phyloP scores from a whole-genome alignment of 495 filamentous ascomycete genomes.

The Penicillium soppii region DNA sequence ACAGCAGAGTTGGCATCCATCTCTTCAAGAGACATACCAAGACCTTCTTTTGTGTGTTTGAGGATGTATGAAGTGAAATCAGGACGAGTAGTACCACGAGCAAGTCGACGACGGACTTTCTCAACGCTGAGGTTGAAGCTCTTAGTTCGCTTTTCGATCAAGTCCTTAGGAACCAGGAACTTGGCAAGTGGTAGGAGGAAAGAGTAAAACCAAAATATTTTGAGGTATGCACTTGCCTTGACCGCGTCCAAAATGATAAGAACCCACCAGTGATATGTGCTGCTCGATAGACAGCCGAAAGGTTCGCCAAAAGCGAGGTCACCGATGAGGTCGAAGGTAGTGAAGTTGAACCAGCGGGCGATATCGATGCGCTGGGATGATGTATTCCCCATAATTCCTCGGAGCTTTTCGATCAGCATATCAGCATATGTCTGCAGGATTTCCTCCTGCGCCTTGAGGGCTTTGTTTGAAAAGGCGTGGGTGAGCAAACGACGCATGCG shows the following conservation, averaged over 20 bases:
- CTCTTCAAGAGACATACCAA: constrained; percentile 32
- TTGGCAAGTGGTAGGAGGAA: constrained; percentile 29
- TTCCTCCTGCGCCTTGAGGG: constrained; percentile 47
- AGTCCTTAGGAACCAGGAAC: constrained; percentile 19
- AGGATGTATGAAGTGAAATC: constrained; percentile 42
- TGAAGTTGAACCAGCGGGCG: constrained; percentile 40
- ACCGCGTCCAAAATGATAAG: constrained; percentile 27
- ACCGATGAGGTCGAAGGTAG: constrained; percentile 49
- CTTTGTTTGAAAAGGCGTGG: constrained; percentile 51
- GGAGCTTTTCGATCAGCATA: constrained; percentile 28
- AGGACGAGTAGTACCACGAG: constrained; percentile 25
- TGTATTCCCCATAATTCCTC: constrained; percentile 19
- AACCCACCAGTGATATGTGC: constrained; percentile 48
- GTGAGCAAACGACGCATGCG: constrained; percentile 45
- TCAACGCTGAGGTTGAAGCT: constrained; percentile 38
- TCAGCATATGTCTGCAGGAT: constrained; percentile 43
- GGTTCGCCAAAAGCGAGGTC: constrained; percentile 46
- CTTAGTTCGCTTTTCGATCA: constrained; percentile 21
- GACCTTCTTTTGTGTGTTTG: constrained; percentile 21
- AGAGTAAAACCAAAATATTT: constrained; percentile 32
- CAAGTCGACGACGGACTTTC: constrained; percentile 40
- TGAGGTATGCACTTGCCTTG: constrained; percentile 31
- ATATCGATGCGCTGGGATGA: constrained; percentile 31
- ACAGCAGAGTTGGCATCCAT: constrained; percentile 42
- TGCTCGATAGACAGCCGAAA: constrained; percentile 47